A percentile compares a stretch with the other conserved stretches of the same genome.
phyloP scores from a whole-genome alignment of 176 grass and related monocot genomes.

The Carex cristatella region DNA sequence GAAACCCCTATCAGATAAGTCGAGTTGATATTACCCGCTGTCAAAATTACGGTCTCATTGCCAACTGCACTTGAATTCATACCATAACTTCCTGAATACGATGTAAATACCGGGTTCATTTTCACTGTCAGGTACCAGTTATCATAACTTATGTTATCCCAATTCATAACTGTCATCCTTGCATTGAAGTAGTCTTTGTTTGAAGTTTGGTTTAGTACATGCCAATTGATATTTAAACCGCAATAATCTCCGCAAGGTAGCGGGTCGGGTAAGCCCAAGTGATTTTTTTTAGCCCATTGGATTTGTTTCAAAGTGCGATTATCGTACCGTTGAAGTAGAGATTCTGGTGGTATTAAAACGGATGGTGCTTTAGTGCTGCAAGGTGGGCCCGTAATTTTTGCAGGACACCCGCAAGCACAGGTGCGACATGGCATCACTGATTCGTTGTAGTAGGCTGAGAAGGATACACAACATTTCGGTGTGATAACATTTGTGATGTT shows the following conservation, averaged over 20 bases:
- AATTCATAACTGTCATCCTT: conserved; percentile 74
- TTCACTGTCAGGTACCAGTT: conserved; percentile 59
- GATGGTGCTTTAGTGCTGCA: conserved; percentile 46
- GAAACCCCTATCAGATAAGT: conserved; percentile 34
- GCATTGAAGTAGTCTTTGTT: conserved; percentile 44
- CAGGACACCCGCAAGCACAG: conserved; percentile 71
- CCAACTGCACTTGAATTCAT: conserved; percentile 53
- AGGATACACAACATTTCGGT: conserved; percentile 66
- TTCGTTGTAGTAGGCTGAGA: conserved; percentile 55
- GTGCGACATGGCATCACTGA: conserved; percentile 76
- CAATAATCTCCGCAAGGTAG: conserved; percentile 61
- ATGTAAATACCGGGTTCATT: conserved; percentile 35
- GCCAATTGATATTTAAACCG: conserved; percentile 82
- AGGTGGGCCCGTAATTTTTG: neutral
- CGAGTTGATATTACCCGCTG: conserved; percentile 28
- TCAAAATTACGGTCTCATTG: conserved; percentile 48
- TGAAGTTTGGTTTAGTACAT: conserved; percentile 44
- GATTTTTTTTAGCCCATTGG: conserved; percentile 30
- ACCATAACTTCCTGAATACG: conserved; percentile 38
- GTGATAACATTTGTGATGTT: conserved; percentile 35
- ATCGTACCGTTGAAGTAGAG: conserved; percentile 54
- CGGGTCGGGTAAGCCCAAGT: conserved; percentile 26
- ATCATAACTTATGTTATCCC: conserved; percentile 30
- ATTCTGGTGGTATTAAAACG: conserved; percentile 47
- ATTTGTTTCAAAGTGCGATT: conserved; percentile 30